These are phyloP conservation scores for Teratosphaeria pseudoeucalypti DNA, from an alignment of 2,329 filamentous ascomycete genomes.

Conservation along the genomic window DNA sequence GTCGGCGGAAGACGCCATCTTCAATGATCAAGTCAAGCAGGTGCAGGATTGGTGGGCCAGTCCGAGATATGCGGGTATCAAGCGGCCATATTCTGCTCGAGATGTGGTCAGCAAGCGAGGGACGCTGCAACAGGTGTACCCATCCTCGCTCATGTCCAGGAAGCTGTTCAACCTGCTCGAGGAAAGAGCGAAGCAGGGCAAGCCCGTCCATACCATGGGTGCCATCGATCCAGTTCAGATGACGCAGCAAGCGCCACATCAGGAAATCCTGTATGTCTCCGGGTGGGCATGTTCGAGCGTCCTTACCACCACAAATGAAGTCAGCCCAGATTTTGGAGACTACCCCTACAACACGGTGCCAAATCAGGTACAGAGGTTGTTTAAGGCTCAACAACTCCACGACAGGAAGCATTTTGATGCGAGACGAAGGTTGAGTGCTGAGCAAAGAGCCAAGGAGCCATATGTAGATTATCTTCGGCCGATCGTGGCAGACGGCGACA, in stretches of 20 bases:
- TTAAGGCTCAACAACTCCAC: conserved; percentile 94
- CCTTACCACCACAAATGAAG: conserved; percentile 88
- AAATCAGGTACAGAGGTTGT: conserved; percentile 90
- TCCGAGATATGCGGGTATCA: conserved; percentile 78
- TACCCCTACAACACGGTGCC: conserved; percentile 99
- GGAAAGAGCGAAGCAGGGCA: conserved; percentile 63
- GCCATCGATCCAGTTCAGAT: conserved; percentile 98
- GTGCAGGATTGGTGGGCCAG: conserved; percentile 87
- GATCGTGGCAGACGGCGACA: conserved; percentile 94
- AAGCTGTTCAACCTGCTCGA: conserved; percentile 87
- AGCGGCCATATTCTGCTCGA: conserved; percentile 77
- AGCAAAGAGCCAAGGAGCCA: conserved; percentile 63
- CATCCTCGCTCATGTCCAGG: conserved; percentile 86
- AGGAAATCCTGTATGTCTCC: conserved; percentile 91
- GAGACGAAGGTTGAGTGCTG: conserved; percentile 63
- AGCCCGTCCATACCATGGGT: conserved; percentile 94
- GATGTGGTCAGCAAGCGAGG: conserved; percentile 92
- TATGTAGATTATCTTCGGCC: conserved; percentile 89
- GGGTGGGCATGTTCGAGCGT: conserved; percentile 96
- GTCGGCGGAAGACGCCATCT: conserved; percentile 68
- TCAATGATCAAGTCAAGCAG: conserved; percentile 71
- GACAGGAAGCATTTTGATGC: conserved; percentile 91
- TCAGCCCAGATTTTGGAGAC: conserved; percentile 94
- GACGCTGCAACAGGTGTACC: conserved; percentile 74
- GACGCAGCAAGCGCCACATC: conserved; percentile 94